Evolutionary conservation across 176 grass and related monocot species (phyloP), one percentile per base, ranked within the genome.

Genomic region (Neostapfia colusana): DNA sequence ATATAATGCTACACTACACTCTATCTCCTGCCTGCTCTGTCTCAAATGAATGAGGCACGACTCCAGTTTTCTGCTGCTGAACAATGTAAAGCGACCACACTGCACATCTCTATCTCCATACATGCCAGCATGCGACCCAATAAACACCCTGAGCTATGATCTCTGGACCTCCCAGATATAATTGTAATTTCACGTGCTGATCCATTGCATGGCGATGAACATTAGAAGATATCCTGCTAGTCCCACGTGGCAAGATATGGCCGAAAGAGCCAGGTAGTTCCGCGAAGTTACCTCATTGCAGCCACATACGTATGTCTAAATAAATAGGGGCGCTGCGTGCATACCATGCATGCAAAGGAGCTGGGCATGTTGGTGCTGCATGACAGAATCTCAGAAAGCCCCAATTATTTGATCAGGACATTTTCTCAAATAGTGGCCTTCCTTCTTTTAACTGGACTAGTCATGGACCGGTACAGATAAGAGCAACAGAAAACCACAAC

Each of bases 381-480:
- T 51, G 53, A 69, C 63, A 62, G 41, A 80, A 80, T 61, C 70
- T 69, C 1, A 75, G 26, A 58, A 84, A 86, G 20, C 25, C 26
- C 8, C 34, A 74, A 86, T 86, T 81, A 85, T 80, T 86, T 69
- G 77, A 86, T 63, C 18, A 24, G 9, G 63, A 86, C 77, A 71
- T 24, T 63, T 3, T 12, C 62, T 73, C 23, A 34, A 68, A 85
- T 68, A 74, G 74, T 74, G 69, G 51, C 17, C 8, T 80, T 8
- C 42, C 23, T 69, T 34, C 18, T 18, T 85, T 85, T 14, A 42
- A 42, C 24, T 15, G 27, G 26, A 48, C 77, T 50, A 75, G 62
- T 69, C 53, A 40, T 80, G 68, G 23, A 64, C 12, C 23, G 25
- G 11, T 27, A 61, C 58, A 65, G 66, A 53, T 69, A 68, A 59